A percentile compares a stretch with the other conserved stretches of the same genome.
These are phyloP conservation scores for Colletotrichum zoysiae DNA, from an alignment of 2,329 filamentous ascomycete species.

Conservation along the genomic window DNA sequence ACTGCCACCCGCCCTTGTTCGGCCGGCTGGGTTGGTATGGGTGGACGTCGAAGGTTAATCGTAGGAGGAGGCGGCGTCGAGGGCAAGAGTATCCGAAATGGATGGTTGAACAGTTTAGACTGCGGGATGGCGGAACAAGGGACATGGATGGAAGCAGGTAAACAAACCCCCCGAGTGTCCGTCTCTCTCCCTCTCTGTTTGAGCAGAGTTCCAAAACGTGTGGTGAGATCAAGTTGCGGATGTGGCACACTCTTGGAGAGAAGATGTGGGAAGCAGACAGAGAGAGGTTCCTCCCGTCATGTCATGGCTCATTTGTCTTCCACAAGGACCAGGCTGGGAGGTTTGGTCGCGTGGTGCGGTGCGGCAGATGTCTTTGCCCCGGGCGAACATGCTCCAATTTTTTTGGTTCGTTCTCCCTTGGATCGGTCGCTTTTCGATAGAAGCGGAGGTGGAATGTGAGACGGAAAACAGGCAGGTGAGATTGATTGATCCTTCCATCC, in stretches of 20 bases:
- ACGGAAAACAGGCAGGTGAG: not conserved
- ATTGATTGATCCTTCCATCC: not conserved
- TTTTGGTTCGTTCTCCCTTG: not conserved
- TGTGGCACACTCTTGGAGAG: not conserved
- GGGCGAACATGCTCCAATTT: not conserved
- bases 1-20: not conserved
- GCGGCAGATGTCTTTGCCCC: not conserved
- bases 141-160: no score
- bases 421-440: not conserved
- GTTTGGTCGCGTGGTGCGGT: constrained; percentile 1
- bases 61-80: not conserved
- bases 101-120: not conserved
- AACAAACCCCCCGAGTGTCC: not conserved
- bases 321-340: not conserved
- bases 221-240: not conserved
- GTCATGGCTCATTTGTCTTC: not conserved
- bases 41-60: not conserved
- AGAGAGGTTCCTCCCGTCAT: constrained; percentile 8
- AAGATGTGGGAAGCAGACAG: not conserved
- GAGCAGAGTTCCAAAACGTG: not conserved
- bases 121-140: not conserved
- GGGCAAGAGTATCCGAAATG: not conserved
- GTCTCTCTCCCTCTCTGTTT: not conserved
- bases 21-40: not conserved
- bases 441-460: not conserved